phyloP scores from a whole-genome alignment of 257 asterid species.

The Paulownia fortunei region DNA sequence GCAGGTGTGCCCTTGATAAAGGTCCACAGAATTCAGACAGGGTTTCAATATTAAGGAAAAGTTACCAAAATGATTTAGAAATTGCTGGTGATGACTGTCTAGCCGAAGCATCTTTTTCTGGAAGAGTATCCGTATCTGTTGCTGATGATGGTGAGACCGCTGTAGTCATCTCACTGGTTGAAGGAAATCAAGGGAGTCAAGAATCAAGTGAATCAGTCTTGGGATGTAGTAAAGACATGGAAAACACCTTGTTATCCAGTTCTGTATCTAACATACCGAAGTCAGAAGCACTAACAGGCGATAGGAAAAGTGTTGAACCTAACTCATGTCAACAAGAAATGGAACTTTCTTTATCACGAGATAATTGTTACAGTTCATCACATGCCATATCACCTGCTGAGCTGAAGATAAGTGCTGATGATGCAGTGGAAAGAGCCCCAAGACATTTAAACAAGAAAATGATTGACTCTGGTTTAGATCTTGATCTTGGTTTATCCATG shows the following conservation, averaged over 20 bases:
- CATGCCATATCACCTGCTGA: constrained; percentile 35
- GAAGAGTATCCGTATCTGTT: constrained; percentile 78
- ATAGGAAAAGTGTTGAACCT: constrained; percentile 37
- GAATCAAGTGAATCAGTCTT: constrained; percentile 44
- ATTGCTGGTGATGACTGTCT: constrained; percentile 39
- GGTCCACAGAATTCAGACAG: constrained; percentile 44
- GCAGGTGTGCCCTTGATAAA: constrained; percentile 67
- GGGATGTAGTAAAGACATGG: constrained; percentile 37
- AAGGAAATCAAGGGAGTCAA: constrained; percentile 52
- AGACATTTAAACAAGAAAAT: constrained; percentile 35
- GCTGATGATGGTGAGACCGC: constrained; percentile 96
- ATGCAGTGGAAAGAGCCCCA: constrained; percentile 33
- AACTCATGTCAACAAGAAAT: constrained; percentile 40
- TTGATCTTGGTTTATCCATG: constrained; percentile 49
- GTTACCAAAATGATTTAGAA: constrained; percentile 49
- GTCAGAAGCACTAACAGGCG: constrained; percentile 38
- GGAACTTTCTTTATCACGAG: constrained; percentile 45
- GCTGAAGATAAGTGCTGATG: constrained; percentile 44
- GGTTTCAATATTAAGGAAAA: constrained; percentile 34
- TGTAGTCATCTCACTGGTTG: constrained; percentile 69
- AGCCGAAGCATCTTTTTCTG: constrained; percentile 62
- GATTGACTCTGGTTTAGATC: constrained; percentile 52
- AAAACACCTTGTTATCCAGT: constrained; percentile 37
- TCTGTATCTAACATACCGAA: constrained; percentile 41
- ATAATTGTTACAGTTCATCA: constrained; percentile 37